A percentile compares a stretch with the other conserved stretches of the same genome.
phyloP scores from a whole-genome alignment of 179 eudicot genomes.

The Amaranthus tricolor region DNA sequence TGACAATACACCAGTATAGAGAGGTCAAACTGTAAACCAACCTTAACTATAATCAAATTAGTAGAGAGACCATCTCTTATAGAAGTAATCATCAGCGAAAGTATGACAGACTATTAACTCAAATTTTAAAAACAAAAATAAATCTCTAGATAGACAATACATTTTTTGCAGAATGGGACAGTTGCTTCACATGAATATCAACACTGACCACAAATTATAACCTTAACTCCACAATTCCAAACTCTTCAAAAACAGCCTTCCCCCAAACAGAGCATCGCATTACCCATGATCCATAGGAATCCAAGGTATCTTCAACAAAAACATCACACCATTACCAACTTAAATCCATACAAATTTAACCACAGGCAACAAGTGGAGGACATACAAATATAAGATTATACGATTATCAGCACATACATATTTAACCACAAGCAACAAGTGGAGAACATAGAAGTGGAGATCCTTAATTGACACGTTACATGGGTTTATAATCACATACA shows the following conservation, averaged over 20 bases:
- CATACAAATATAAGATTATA: not conserved
- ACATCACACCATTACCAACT: not conserved
- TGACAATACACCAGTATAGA: not conserved
- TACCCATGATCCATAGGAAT: not conserved
- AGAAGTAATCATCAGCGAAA: not conserved
- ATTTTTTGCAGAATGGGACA: not conserved
- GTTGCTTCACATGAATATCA: not conserved
- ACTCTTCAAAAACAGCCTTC: not conserved
- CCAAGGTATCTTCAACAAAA: not conserved
- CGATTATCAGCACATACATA: not conserved
- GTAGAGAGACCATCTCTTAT: too few relatives aligned
- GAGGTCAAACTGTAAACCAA: not conserved
- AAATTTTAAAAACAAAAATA: not conserved
- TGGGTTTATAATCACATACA: slow-evolving; percentile 2
- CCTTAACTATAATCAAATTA: too few relatives aligned
- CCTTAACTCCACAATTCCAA: not conserved
- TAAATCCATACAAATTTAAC: not conserved
- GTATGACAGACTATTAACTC: not conserved
- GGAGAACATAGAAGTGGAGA: not conserved
- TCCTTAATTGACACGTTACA: not conserved
- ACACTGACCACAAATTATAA: not conserved
- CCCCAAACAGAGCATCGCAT: not conserved
- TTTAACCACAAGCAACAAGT: not conserved
- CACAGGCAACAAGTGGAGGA: not conserved
- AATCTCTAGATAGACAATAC: not conserved